Conservation (phyloP, 176 grass and related monocot genomes). For the Eremochloa ophiuroides region DNA sequence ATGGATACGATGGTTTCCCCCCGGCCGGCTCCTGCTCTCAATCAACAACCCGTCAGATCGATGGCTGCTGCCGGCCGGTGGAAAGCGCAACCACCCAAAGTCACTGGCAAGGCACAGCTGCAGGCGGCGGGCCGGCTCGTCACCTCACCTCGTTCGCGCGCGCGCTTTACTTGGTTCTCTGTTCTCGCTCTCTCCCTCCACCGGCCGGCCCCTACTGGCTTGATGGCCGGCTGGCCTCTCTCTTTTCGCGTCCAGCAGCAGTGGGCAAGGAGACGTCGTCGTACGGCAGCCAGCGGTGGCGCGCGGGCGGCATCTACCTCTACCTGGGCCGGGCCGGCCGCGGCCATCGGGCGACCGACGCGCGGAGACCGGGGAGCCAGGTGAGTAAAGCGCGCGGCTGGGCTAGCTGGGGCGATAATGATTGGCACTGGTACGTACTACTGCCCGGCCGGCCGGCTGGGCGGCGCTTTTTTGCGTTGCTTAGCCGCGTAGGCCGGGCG, state of each 20-base stretch:
- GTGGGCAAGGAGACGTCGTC: too few species aligned
- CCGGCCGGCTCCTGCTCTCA: neutral
- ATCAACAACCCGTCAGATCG: conserved; percentile 10
- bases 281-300: too few species aligned
- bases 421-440: conserved; percentile 5
- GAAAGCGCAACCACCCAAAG: conserved; percentile 24
- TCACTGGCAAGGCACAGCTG: too few species aligned
- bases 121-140: neutral
- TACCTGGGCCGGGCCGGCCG: neutral
- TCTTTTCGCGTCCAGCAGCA: too few species aligned
- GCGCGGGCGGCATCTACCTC: neutral
- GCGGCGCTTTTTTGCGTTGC: conserved; percentile 12
- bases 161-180: neutral
- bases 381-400: neutral
- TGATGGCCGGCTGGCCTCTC: too few species aligned
- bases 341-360: neutral
- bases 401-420: conserved; percentile 11
- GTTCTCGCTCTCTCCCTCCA: neutral
- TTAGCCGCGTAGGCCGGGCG: conserved; percentile 20
- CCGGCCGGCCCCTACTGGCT: too few species aligned
- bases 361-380: neutral
- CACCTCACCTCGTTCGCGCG: neutral
- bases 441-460: neutral
- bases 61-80: conserved; percentile 25
- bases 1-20: neutral